Percentiles rank a stretch among this genome's conserved stretches.
phyloP scores from a whole-genome alignment of 2,329 filamentous ascomycete genomes.

The Rachicladosporium sp. region DNA sequence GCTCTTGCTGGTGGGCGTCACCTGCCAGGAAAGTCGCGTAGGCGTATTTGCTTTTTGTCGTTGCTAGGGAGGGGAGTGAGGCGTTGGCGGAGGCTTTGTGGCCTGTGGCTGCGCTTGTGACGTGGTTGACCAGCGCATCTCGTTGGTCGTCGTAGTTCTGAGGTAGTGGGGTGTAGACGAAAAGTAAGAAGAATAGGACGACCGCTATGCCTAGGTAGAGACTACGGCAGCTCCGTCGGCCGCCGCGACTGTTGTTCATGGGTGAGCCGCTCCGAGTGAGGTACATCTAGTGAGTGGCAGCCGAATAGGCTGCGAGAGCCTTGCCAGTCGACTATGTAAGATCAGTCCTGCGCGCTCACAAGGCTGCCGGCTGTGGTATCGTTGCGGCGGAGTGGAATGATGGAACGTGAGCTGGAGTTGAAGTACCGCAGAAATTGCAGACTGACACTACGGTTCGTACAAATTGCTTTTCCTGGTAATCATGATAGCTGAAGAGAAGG shows the following conservation, averaged over 20 bases:
- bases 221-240: constrained; percentile 3
- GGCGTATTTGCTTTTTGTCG: constrained; percentile 12
- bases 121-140: constrained; percentile 4
- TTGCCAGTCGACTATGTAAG: no score
- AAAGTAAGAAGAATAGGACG: constrained; percentile 2
- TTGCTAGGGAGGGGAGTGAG: neutral
- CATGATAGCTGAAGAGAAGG: no score
- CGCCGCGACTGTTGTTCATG: neutral
- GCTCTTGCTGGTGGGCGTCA: constrained; percentile 4
- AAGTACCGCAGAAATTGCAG: no score
- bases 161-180: constrained; percentile 5
- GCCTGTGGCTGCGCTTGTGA: neutral
- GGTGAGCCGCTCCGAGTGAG: no score
- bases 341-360: no score
- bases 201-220: constrained; percentile 2
- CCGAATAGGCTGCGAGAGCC: no score
- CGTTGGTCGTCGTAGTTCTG: constrained; percentile 3
- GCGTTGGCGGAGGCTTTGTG: neutral
- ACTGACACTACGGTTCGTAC: no score
- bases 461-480: no score
- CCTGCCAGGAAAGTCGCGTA: constrained; percentile 20
- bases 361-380: no score
- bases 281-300: no score
- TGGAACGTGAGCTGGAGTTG: no score
- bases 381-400: no score